A percentile compares a stretch with the other conserved stretches of the same genome.
phyloP scores from a whole-genome alignment of 345 rosid genomes.

The Sonneratia alba region DNA sequence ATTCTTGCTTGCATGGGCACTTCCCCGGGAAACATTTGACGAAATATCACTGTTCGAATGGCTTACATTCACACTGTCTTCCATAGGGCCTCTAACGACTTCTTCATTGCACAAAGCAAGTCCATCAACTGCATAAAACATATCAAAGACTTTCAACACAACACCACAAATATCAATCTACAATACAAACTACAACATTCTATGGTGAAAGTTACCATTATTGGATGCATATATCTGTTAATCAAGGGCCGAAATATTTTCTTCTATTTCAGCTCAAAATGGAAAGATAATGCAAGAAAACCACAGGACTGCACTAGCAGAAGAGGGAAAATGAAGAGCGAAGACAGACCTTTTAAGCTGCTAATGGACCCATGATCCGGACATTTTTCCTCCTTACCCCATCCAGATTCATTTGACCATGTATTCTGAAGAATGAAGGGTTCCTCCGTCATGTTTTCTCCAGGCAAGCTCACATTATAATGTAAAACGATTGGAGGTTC shows the following conservation, averaged over 20 bases:
- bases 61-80: conserved; percentile 33
- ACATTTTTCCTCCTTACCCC: conserved; percentile 65
- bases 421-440: conserved; percentile 62
- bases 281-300: not conserved
- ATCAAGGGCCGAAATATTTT: too few species aligned
- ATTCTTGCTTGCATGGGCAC: conserved; percentile 36
- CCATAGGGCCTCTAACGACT: conserved; percentile 32
- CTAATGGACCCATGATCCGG: conserved; percentile 40
- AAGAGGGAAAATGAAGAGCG: not conserved
- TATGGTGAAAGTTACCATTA: too few species aligned
- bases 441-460: conserved; percentile 53
- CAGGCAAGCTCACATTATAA: conserved; percentile 52
- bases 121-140: conserved; percentile 51
- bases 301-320: not conserved
- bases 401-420: conserved; percentile 59
- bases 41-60: conserved; percentile 17
- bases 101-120: conserved; percentile 72
- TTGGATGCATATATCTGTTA: too few species aligned
- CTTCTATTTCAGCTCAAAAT: too few species aligned
- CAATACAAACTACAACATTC: not conserved
- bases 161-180: not conserved
- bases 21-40: conserved; percentile 28
- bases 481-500: conserved; percentile 43
- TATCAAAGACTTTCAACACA: conserved; percentile 15
- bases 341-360: conserved; percentile 41